Base-by-base conservation (phyloP, 2,329 filamentous ascomycete genomes). In the Aspergillus sp. region DNA sequence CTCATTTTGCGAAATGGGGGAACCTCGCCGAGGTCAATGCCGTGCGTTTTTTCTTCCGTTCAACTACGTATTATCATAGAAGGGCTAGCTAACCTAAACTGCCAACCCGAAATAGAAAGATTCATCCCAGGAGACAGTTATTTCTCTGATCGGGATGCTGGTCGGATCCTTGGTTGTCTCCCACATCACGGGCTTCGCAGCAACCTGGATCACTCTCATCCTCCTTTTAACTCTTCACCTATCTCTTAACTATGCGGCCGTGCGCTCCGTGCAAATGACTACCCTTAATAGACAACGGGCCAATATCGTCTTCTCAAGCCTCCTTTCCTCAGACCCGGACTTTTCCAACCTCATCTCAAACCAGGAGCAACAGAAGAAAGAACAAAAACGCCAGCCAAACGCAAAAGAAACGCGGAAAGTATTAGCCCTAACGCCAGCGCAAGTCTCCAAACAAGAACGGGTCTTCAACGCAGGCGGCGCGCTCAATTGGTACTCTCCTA, bases 1-100 rank as follows among this genome's bases (percentile, higher is more conserved):
- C 91, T 11, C 95, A 99, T 76, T 98, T 99, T 79, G 92, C 93
- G 8, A 86, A 82, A 64, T 87, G 87, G 70, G 90, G 91, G 39
- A 98, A 97, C 72, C 77, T 98, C 45, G 93, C 91, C 2, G 93
- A 98, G 73, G 81, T 99, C 56, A 98, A 97, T 76, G 93, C 93
- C 56, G 84, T 86, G 68, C 44, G 25, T 27, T n/a, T n/a, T 19
- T 19, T 31, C 12, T 47, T 12, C 27, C n/a, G 27, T 31, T 31
- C 9, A 11, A 31, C 8, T 31, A 31, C 27, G 27, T 8, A 12
- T 44, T 19, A 25, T n/a, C 1, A 44, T 12, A 19, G 19, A 47
- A 14, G 14, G 3, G n/a, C 3, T 43, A 49, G 52, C 46, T 65
- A 27, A 64, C 17, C 19, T 47, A 37, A 6, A 2, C 15, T 37